Percentiles rank a stretch among this genome's conserved stretches.
Evolutionary conservation across 2,329 filamentous ascomycete genomes (phyloP).

Genomic region (Xylariomycetidae sp.): DNA sequence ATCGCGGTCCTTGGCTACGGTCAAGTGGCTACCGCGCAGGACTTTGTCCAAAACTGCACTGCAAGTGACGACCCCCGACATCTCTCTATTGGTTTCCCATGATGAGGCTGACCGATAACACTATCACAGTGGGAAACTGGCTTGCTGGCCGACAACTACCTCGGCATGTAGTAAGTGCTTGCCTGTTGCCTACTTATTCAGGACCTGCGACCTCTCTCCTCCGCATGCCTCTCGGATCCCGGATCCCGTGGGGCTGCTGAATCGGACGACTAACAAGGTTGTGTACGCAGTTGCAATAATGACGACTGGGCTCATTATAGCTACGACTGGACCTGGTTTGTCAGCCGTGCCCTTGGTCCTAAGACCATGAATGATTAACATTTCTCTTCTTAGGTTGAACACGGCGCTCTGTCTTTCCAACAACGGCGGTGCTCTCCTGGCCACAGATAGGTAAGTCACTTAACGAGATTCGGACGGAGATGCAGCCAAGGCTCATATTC

Average conservation of each 20-base stretch:
- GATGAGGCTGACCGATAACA: no score
- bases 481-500: conserved; percentile 1
- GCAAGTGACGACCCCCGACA: no score
- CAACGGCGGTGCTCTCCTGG: conserved; percentile 22
- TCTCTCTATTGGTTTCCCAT: no score
- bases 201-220: no score
- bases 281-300: no score
- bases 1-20: conserved; percentile 21
- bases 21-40: conserved; percentile 20
- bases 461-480: background rate
- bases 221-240: no score
- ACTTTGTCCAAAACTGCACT: conserved; percentile 31
- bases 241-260: no score
- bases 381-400: conserved; percentile 37
- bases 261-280: no score
- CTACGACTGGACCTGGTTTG: conserved; percentile 37
- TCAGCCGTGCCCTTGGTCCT: no score
- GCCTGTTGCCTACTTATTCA: no score
- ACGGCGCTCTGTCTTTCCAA: conserved; percentile 28
- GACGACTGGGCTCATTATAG: conserved; percentile 27
- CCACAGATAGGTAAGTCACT: no score
- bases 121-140: conserved; percentile 31
- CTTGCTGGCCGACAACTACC: conserved; percentile 25
- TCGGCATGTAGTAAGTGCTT: conserved; percentile 37
- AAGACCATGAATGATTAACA: no score